Base-by-base conservation (phyloP, 352 stramenopile genomes). In the Pythium chondricola region DNA sequence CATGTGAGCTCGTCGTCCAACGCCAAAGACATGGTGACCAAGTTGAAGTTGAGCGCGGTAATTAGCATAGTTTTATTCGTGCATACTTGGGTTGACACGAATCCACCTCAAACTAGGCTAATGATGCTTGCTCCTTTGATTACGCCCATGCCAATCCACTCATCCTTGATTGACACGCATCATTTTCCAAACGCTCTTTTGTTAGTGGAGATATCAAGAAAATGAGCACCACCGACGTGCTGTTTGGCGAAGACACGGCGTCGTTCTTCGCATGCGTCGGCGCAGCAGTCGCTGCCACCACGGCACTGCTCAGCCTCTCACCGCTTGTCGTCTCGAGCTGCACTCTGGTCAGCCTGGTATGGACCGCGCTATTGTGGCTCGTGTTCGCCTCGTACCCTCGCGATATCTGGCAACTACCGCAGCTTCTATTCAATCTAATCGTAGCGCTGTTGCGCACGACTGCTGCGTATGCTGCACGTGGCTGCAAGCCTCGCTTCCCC, bases 371-470 rank as follows among this genome's bases (percentile, higher is more conserved):
- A 17, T 32, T 18, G 14, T 58, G 50, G 50, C 26, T 58, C 13
- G 6, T 51, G 2, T 51, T 58, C 17, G 41, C 50, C 9, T 11
- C 50, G 32, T 58, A 44, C 18, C 31, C 50, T 4, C 42, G 35
- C 8, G 41, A 58, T 41, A 51, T 58, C 25, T 58, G 50, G 50
- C 50, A 58, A n/a, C 35, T 58, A 33, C 50, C 50, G 4, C 50
- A 32, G 22, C 41, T 58, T 2, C 17, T 58, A 2, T 7, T 51
- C 32, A 50, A 22, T 20, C 42, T 58, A 2, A 7, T 40, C 32
- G 0, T 58, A 16, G 50, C 50, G 11, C 20, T 57, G 4, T 10
- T 37, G 11, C 42, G 42, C 30, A 36, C 43, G 2, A 18, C 42
- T 10, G n/a, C 43, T 4, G 52, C 44, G 27, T 60, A 49, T 24